These are phyloP conservation scores for Aspergillus oerlinghausenensis DNA, from an alignment of 2,329 filamentous ascomycete species.

Conservation along the genomic window DNA sequence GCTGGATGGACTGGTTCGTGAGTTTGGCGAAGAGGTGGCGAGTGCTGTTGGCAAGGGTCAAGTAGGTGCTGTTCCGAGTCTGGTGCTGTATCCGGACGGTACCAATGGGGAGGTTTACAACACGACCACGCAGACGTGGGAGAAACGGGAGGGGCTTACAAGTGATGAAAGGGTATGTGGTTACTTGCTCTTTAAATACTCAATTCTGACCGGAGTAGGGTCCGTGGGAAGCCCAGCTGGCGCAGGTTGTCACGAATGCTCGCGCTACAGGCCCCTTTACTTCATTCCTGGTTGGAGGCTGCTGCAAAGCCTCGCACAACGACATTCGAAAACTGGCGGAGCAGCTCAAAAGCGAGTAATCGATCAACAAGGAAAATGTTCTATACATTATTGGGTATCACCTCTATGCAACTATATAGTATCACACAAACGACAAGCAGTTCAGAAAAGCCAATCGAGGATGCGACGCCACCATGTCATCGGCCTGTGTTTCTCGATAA, in stretches of 20 bases:
- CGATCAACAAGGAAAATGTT: slow-evolving; percentile 3
- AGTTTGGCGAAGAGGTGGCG: slow-evolving; percentile 31
- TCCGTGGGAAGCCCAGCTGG: slow-evolving; percentile 36
- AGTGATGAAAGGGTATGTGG: slow-evolving; percentile 14
- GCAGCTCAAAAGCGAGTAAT: slow-evolving; percentile 9
- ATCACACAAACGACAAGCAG: slow-evolving; percentile 14
- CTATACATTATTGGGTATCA: slow-evolving; percentile 10
- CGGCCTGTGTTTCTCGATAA: slow-evolving; percentile 13
- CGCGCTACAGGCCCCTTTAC: slow-evolving; percentile 23
- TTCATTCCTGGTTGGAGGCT: slow-evolving; percentile 42
- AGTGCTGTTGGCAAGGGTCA: background rate
- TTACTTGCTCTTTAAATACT: background rate
- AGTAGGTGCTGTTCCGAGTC: slow-evolving; percentile 35
- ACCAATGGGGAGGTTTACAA: slow-evolving; percentile 66
- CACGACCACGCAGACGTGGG: slow-evolving; percentile 59
- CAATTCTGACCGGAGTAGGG: slow-evolving; percentile 16
- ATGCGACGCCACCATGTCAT: slow-evolving; percentile 20
- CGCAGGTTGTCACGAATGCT: slow-evolving; percentile 28
- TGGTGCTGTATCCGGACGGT: slow-evolving; percentile 66
- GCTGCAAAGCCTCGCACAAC: slow-evolving; percentile 42
- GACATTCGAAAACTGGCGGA: slow-evolving; percentile 30
- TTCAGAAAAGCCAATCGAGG: slow-evolving; percentile 24
- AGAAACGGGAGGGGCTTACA: slow-evolving; percentile 19
- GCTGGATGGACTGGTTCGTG: slow-evolving; percentile 28
- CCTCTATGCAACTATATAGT: slow-evolving; percentile 10